Base-by-base conservation (phyloP, 495 filamentous ascomycete species). In the Mytilinidion resinicola region DNA sequence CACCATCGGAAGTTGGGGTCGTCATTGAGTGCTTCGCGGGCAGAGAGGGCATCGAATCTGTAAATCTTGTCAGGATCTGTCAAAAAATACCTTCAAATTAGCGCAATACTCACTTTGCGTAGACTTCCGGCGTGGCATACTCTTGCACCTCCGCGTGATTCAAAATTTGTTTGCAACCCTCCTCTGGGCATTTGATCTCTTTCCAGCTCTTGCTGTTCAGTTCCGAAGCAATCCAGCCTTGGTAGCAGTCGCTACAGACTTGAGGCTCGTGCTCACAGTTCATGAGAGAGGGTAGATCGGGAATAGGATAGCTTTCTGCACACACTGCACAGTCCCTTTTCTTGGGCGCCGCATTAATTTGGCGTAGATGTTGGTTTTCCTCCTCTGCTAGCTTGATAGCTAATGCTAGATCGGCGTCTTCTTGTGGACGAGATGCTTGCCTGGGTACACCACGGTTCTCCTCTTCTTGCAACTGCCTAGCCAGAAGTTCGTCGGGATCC, bases 1-100 rank as follows among this genome's bases (percentile, higher is more conserved):
- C 75, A 76, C 71, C 73, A 74, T 0, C 66, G 56, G 67, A 77
- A 76, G 57, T 69, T 62, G 7, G 72, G 69, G 14, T 70, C 63
- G 11, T 56, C 56, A 14, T 66, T 56, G 9, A 76, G 66, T 34
- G 61, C 59, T 5, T 49, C 35, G 19, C 65, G 55, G 17, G 61
- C 44, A 0, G 56, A 38, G 2, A 70, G 60, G 36, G 47, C 20
- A 61, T 74, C 71, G 59, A 69, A 71, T 20, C 63, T 66, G 46
- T 30, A 43, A 33, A 37, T 20, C 14, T 55, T 12, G 50, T 52
- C 44, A 19, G 35, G 3, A 17, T 21, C 4, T 12, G 9, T 6
- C 9, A 10, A 17, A 42, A 25, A n/a, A n/a, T n/a, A n/a, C n/a
- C n/a, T n/a, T n/a, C n/a, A n/a, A 57, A 69, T 66, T 43, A 1